Base-by-base conservation (phyloP, 1,284 basidiomycete genomes). In the Ceratobasidium sp. region DNA sequence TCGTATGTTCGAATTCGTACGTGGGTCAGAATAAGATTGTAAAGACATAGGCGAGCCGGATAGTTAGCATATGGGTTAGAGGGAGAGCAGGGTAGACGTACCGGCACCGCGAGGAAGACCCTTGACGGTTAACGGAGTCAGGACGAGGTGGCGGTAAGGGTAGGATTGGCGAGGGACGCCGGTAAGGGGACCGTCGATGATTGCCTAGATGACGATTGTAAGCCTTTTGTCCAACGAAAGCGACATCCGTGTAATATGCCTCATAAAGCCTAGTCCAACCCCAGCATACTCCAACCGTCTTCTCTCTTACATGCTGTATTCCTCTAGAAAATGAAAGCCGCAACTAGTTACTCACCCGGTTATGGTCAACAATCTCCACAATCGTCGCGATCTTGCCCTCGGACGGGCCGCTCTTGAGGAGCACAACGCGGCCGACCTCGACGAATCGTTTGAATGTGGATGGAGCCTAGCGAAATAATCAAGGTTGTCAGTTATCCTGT, bases 321-420 rank as follows among this genome's bases (percentile, higher is more conserved):
- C 20, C 15, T 23, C 59, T 33, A 33, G 17, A 15, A n/a, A n/a
- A n/a, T 28, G 12, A 23, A 13, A 50, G 59, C 44, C 13, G 61
- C 33, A 66, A 28, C 15, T 52, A 17, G 3, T 33, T n/a, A 87
- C 94, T 81, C 83, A 98, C 97, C 86, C 96, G 92, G 90, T 97
- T 98, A 91, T 99, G 97, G 91, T 99, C 98, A 82, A 99, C 96
- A 87, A 99, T 96, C 88, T 99, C 97, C 79, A 92, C 92, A 84
- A 99, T 97, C 82, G 96, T 94, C 81, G 98, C 98, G 84, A 98
- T 94, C 86, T 94, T 94, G 83, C 96, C 96, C 79, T 92, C 89
- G 79, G 88, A 90, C 80, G 94, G 94, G 80, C 97, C 97, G 81
- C 93, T 87, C 87, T 94, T 95, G 88, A 99, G 90, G 88, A 99